Evolutionary conservation across 208 protist genomes (phyloP).

Genomic region (Spongospora subterranea): DNA sequence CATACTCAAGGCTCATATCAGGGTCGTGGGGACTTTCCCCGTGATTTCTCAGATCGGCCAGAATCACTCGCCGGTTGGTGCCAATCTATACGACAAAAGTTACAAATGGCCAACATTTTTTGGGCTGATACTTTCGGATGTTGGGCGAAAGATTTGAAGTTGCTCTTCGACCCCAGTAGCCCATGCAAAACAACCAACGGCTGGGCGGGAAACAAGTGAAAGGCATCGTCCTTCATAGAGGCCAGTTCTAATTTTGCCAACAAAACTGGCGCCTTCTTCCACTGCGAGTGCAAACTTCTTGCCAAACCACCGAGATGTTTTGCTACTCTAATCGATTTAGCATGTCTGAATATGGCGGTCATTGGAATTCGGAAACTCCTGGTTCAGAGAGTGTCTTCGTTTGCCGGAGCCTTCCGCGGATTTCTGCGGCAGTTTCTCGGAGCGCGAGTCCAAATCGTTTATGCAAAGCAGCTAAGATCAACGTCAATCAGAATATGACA

Average conservation of each 20-base stretch:
- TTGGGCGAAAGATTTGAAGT: conserved; percentile 30
- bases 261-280: neutral
- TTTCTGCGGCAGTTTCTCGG: no score
- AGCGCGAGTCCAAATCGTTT: no score
- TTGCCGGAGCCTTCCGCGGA: no score
- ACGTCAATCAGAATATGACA: no score
- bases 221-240: neutral
- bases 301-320: no score
- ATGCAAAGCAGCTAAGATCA: no score
- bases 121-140: neutral
- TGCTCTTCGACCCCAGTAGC: conserved; percentile 53
- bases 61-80: neutral
- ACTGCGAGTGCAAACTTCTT: no score
- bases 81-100: neutral
- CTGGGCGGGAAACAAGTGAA: neutral
- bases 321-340: no score
- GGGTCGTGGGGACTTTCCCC: neutral
- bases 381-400: no score
- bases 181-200: conserved; percentile 59
- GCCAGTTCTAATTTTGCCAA: neutral
- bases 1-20: conserved; percentile 49
- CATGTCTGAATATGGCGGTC: no score
- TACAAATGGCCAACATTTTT: neutral
- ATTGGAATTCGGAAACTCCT: no score
- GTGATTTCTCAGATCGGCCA: conserved; percentile 62